Conservation (phyloP, 2,329 filamentous ascomycete species). For the Akanthomyces dipterigenus region DNA sequence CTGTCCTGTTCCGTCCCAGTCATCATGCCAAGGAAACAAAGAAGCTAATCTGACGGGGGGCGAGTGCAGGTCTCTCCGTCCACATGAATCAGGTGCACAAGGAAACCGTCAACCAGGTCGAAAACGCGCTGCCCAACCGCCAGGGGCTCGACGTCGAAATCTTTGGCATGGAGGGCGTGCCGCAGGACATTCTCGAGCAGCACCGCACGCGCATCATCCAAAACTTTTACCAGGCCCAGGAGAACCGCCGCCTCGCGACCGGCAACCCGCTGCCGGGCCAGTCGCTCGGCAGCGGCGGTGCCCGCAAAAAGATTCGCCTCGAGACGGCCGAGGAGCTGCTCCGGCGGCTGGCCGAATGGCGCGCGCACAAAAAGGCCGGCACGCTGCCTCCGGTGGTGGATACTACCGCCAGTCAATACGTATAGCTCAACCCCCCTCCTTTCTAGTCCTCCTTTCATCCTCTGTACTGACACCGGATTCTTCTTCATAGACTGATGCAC, state of each 20-base stretch:
- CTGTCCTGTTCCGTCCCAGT: no score
- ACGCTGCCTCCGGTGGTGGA: constrained; percentile 37
- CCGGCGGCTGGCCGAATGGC: constrained; percentile 70
- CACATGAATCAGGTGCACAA: constrained; percentile 99
- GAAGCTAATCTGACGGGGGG: neutral
- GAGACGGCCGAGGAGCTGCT: constrained; percentile 74
- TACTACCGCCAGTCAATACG: neutral
- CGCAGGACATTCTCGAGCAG: constrained; percentile 72
- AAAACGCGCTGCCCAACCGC: constrained; percentile 85
- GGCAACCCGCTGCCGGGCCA: constrained; percentile 74
- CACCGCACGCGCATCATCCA: constrained; percentile 83
- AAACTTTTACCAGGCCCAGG: constrained; percentile 78
- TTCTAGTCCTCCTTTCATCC: neutral
- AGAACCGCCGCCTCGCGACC: constrained; percentile 71
- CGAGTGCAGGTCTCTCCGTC: constrained; percentile 69
- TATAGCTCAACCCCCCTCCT: neutral
- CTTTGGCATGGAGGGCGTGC: constrained; percentile 96
- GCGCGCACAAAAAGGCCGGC: constrained; percentile 56
- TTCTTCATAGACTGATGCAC: constrained; percentile 20
- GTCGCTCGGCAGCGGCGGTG: constrained; percentile 56
- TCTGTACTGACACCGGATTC: neutral
- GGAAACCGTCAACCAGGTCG: constrained; percentile 77
- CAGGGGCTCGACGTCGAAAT: constrained; percentile 87
- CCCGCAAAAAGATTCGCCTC: constrained; percentile 64
- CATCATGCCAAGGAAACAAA: neutral